A percentile compares a stretch with the other conserved stretches of the same genome.
Conservation (phyloP, 78 protist genomes). For the Dictyostelium capitatum region DNA sequence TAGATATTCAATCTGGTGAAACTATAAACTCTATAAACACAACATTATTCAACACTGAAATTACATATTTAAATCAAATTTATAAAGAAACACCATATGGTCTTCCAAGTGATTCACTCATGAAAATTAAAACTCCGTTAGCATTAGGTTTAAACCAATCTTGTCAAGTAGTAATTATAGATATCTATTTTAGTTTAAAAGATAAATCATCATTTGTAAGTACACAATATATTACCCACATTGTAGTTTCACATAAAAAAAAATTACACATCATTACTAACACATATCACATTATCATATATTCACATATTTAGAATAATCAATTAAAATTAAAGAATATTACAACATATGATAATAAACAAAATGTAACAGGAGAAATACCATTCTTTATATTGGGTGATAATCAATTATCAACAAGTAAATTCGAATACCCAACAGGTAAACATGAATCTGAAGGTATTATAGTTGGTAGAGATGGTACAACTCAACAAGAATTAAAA, state of each 20-base stretch:
- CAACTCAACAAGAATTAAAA: conserved; percentile 8
- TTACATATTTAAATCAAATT: conserved; percentile 22
- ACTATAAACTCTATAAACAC: neutral
- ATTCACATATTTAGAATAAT: neutral
- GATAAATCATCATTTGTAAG: neutral
- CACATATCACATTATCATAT: neutral
- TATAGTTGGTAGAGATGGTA: neutral
- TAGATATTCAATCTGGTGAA: conserved; percentile 37
- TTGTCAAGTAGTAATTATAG: conserved; percentile 42
- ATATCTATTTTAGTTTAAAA: conserved; percentile 22
- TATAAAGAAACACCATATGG: neutral
- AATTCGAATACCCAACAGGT: conserved; percentile 15
- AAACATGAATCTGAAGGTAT: neutral
- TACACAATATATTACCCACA: no score
- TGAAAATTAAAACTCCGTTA: conserved; percentile 40
- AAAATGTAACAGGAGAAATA: neutral
- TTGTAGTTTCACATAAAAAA: neutral
- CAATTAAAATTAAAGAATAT: conserved; percentile 6
- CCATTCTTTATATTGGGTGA: conserved; percentile 40
- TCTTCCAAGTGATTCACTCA: neutral
- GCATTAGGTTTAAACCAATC: conserved; percentile 33
- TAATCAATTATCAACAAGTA: neutral
- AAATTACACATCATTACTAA: neutral
- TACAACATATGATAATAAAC: neutral
- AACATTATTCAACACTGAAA: neutral